Base-by-base conservation (phyloP, 1,284 basidiomycete genomes). In the Ganoderma lucidum region DNA sequence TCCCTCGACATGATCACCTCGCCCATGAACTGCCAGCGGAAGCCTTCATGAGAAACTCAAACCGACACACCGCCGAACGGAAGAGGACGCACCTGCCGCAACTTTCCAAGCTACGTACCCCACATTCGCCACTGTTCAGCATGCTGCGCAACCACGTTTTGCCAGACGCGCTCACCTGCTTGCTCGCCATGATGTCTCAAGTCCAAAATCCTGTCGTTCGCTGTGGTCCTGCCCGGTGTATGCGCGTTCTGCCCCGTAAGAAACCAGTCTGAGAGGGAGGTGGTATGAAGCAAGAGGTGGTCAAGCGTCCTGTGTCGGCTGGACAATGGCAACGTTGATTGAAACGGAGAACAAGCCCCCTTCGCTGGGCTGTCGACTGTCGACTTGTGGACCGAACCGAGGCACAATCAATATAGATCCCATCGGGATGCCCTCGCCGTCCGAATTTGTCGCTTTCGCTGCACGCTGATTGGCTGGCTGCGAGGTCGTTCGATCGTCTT, bases 1-100 rank as follows among this genome's bases (percentile, higher is more conserved):
- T 82, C 81, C 45, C 80, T 76, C 9, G 78, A 72, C 39, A 80
- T 77, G 66, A 82, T 81, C 55, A 81, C 80, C 73, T 82, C 81
- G 63, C 81, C 80, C 4, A 73, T 66, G 62, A 73, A 56, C 72
- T 73, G 70, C 51, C 48, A 10, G 17, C 56, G 8, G 6, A 79
- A 79, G 78, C 78, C 77, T 79, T 78, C 79, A 48, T 48, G 53
- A 60, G 55, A 58, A 37, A 41, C 39, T 61, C 2, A 23, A 41
- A n/a, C 19, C 17, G 28, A 23, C 10, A 19, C 42, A 17, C 14
- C 39, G 8, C 12, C 35, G 19, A 4, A 23, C 32, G 28, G 2
- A n/a, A 37, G 32, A 28, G 37, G 60, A 44, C 75, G 37, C 60
- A 81, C 81, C 79, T 81, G 81, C 41, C 79, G 77, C 65, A 81